phyloP scores from a whole-genome alignment of 2,329 filamentous ascomycete species.

The Fusarium phyllophilum region DNA sequence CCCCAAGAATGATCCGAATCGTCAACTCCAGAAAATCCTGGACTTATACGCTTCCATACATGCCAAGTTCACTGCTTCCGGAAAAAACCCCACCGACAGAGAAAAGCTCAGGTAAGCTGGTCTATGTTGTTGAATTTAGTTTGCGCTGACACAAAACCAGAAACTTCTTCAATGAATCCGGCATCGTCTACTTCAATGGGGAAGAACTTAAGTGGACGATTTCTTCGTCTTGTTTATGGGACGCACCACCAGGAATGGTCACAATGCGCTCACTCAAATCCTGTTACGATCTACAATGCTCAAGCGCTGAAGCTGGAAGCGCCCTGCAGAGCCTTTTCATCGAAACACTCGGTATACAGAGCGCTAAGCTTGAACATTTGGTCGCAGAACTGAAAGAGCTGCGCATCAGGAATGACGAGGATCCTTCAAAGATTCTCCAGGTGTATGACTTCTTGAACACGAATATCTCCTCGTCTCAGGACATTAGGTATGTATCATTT shows the following conservation, averaged over 20 bases:
- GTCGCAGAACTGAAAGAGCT: background rate
- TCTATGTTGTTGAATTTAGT: fast-evolving
- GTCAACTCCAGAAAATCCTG: background rate
- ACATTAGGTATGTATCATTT: background rate
- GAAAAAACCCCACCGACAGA: background rate
- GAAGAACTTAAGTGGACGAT: background rate
- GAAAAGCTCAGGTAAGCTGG: background rate
- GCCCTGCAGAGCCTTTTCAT: background rate
- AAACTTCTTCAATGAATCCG: background rate
- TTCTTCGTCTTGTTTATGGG: background rate
- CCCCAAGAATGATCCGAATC: fast-evolving
- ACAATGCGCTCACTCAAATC: background rate
- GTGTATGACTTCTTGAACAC: background rate
- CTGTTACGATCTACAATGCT: background rate
- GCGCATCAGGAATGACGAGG: background rate
- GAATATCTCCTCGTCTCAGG: background rate
- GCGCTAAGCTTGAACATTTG: background rate
- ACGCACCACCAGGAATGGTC: background rate
- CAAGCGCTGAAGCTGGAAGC: fast-evolving
- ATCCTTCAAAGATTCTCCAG: fast-evolving
- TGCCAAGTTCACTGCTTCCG: background rate
- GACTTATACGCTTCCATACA: background rate
- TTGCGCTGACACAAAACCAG: background rate
- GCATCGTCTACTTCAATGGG: fast-evolving
- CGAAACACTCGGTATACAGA: background rate